Evolutionary conservation across 2,329 filamentous ascomycete genomes (phyloP).

Genomic region (Chaetomiaceae sp.): DNA sequence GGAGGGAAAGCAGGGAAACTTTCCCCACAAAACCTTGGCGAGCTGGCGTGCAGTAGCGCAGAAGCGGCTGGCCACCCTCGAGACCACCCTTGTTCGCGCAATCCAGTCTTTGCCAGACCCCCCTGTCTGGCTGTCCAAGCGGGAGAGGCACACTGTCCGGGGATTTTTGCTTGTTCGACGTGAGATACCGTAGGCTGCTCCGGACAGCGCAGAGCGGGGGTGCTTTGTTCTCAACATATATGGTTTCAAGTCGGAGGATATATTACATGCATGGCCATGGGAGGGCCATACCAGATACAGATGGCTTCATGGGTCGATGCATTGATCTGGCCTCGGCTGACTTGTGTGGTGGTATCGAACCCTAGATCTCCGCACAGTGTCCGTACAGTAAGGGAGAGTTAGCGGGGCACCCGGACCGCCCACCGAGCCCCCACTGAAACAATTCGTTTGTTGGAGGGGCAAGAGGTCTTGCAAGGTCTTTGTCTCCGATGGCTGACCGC

Average conservation of each 20-base stretch:
- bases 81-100: not conserved
- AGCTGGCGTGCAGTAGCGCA: not conserved
- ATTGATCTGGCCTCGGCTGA: no score
- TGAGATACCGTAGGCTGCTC: no score
- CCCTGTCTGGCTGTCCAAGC: no score
- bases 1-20: conserved; percentile 1
- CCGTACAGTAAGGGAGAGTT: conserved; percentile 8
- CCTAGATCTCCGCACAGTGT: conserved; percentile 6
- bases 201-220: no score
- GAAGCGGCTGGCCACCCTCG: no score
- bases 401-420: not conserved
- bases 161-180: not conserved
- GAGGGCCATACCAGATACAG: no score
- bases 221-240: no score
- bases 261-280: no score
- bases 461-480: not conserved
- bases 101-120: not conserved
- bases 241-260: no score
- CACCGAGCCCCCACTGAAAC: not conserved
- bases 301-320: no score
- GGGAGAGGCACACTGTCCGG: not conserved
- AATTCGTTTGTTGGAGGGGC: conserved; percentile 8
- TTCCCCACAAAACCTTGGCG: conserved; percentile 11
- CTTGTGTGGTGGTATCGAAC: not conserved
- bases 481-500: not conserved